Evolutionary conservation across 768 basidiomycete species (phyloP).

Genomic region (Mycena galericulata): DNA sequence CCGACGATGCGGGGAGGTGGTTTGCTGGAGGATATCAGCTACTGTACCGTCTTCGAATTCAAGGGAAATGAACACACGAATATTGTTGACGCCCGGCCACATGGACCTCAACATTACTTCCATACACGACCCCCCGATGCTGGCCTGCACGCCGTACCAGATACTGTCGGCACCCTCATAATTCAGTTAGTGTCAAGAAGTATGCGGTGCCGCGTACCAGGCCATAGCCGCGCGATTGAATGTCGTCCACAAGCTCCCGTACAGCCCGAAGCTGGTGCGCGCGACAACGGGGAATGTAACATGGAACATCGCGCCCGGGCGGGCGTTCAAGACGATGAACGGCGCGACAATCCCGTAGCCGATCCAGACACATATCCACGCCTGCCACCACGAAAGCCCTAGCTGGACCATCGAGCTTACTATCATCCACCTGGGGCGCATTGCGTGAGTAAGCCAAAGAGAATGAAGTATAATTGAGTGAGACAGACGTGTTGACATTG

Average conservation of each 20-base stretch:
- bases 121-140: conserved; percentile 86
- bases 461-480: conserved; percentile 13
- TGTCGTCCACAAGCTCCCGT: conserved; percentile 83
- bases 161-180: conserved; percentile 57
- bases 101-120: conserved; percentile 80
- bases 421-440: conserved; percentile 74
- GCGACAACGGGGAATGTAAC: conserved; percentile 82
- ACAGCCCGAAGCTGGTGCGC: conserved; percentile 83
- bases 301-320: conserved; percentile 82
- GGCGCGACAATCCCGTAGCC: conserved; percentile 70
- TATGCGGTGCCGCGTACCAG: conserved; percentile 57
- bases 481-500: conserved; percentile 78
- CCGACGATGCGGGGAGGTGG: conserved; percentile 77
- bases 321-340: conserved; percentile 82
- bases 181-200: neutral
- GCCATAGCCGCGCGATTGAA: conserved; percentile 82
- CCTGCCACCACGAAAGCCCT: conserved; percentile 86
- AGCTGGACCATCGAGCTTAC: conserved; percentile 79
- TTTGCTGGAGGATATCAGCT: conserved; percentile 60
- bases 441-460: neutral
- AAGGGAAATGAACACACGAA: conserved; percentile 59
- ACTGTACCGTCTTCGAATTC: neutral
- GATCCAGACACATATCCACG: conserved; percentile 85
- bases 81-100: conserved; percentile 78
- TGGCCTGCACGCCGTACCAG: conserved; percentile 85